Conservation (phyloP, 148 eudicot species). For the Cornus kousa region DNA sequence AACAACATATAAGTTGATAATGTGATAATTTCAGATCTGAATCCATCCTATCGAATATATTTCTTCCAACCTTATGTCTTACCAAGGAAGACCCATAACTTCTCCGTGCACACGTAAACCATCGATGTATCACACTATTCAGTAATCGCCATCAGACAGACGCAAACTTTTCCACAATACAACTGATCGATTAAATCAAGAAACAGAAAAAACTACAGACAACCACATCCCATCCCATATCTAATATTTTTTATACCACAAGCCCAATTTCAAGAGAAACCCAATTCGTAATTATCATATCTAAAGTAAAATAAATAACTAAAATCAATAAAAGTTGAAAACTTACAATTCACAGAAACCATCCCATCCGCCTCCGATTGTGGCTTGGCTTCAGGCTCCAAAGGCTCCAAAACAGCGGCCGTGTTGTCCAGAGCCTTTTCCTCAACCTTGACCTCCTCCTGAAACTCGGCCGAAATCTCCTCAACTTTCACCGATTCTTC, state of each 20-base stretch:
- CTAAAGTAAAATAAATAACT: background rate
- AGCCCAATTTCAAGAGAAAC: background rate
- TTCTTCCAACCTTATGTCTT: background rate
- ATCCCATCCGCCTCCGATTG: background rate
- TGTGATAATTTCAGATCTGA: background rate
- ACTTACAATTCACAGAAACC: slow-evolving; percentile 1
- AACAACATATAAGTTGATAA: background rate
- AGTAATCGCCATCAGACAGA: background rate
- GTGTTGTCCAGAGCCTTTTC: background rate
- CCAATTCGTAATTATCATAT: background rate
- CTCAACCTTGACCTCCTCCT: slow-evolving; percentile 19
- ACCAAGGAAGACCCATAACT: background rate
- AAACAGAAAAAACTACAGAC: background rate
- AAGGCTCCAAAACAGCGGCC: background rate
- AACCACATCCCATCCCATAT: background rate
- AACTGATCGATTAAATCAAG: background rate
- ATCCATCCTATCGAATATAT: background rate
- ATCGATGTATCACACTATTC: background rate
- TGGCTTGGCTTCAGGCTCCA: background rate
- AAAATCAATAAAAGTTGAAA: background rate
- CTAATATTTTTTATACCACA: background rate
- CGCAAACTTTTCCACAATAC: background rate
- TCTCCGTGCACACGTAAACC: background rate
- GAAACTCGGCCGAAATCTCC: slow-evolving; percentile 9
- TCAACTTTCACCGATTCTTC: slow-evolving; percentile 20